These are phyloP conservation scores for Fusarium neocosmosporiellum DNA, from an alignment of 2,329 filamentous ascomycete species.

Conservation along the genomic window DNA sequence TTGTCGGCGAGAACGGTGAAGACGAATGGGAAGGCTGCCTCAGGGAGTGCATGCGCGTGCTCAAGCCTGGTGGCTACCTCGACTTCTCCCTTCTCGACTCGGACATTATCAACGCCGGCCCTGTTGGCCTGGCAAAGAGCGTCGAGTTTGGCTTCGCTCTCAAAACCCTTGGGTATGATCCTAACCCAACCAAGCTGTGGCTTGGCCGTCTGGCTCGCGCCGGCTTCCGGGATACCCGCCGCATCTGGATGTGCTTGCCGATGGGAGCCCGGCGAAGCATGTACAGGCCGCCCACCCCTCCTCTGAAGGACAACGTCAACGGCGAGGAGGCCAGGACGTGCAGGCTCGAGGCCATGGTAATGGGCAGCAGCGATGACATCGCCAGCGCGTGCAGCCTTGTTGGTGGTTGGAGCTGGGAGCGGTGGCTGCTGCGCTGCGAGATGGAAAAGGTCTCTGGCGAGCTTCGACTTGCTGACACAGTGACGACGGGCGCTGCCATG, in stretches of 20 bases:
- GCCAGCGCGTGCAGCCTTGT: conserved; percentile 84
- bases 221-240: conserved; percentile 83
- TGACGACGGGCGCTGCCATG: conserved; percentile 62
- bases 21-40: conserved; percentile 93
- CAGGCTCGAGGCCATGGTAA: conserved; percentile 71
- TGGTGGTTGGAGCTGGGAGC: conserved; percentile 93
- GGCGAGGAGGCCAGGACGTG: conserved; percentile 57
- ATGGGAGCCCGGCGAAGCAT: conserved; percentile 68
- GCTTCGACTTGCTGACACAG: conserved; percentile 64
- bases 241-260: conserved; percentile 90
- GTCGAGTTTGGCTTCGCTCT: conserved; percentile 94
- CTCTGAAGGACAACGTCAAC: conserved; percentile 50
- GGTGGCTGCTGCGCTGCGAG: conserved; percentile 91
- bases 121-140: conserved; percentile 81
- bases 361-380: conserved; percentile 76
- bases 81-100: conserved; percentile 93
- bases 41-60: conserved; percentile 86
- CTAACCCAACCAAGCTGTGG: conserved; percentile 84
- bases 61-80: conserved; percentile 92
- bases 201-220: conserved; percentile 77
- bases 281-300: conserved; percentile 46
- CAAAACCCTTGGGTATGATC: conserved; percentile 90
- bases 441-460: conserved; percentile 82
- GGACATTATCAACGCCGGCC: conserved; percentile 87
- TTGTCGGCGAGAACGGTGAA: conserved; percentile 71